phyloP scores from a whole-genome alignment of 768 basidiomycete genomes.

The Gymnopilus junonius region DNA sequence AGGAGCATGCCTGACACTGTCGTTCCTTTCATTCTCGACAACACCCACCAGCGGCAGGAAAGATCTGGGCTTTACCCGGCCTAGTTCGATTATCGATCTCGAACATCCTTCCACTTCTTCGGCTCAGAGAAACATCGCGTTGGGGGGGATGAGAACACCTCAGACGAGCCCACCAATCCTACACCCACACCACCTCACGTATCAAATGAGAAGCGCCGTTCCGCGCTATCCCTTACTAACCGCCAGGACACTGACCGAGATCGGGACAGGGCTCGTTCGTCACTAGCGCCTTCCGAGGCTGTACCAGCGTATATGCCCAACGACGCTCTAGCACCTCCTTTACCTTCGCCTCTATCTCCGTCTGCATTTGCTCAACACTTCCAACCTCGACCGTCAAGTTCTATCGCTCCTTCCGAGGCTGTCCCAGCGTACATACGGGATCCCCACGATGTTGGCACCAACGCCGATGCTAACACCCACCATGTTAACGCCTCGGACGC shows the following conservation, averaged over 20 bases:
- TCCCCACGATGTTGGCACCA: background rate
- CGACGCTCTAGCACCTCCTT: background rate
- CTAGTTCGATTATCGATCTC: background rate
- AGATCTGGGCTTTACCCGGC: background rate
- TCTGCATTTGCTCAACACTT: background rate
- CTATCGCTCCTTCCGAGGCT: background rate
- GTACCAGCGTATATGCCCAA: background rate
- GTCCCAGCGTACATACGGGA: background rate
- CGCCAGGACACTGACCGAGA: too few species aligned
- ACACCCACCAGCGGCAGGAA: background rate
- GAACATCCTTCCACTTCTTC: background rate
- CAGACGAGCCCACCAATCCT: background rate
- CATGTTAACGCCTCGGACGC: too few species aligned
- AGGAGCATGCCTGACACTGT: background rate
- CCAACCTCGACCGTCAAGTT: background rate
- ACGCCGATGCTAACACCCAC: too few species aligned
- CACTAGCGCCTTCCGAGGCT: background rate
- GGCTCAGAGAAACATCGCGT: background rate
- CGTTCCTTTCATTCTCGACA: background rate
- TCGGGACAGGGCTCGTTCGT: too few species aligned
- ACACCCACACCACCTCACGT: too few species aligned
- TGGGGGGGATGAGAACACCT: background rate
- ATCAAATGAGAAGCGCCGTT: background rate
- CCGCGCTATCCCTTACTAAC: too few species aligned
- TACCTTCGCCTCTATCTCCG: background rate